Evolutionary conservation across 2,329 filamentous ascomycete species (phyloP).

Genomic region (Microcyclospora tardicrescens): DNA sequence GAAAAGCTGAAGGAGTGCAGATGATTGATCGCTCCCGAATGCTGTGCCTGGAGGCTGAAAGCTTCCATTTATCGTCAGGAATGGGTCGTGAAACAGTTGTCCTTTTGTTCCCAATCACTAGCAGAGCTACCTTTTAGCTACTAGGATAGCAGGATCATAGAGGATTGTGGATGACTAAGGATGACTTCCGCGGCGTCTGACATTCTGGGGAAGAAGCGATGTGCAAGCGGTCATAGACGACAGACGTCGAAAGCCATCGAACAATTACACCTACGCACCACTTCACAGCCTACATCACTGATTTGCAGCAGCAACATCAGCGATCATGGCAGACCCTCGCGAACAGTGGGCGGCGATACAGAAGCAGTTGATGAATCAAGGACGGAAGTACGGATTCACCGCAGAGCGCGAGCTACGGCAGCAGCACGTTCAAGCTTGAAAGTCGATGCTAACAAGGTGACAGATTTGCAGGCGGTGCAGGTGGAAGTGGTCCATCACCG

Average conservation of each 20-base stretch:
- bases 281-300: too few species aligned
- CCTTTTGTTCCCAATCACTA: too few species aligned
- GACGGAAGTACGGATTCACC: slow-evolving; percentile 24
- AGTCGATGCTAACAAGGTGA: slow-evolving; percentile 8
- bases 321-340: slow-evolving; percentile 40
- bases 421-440: not conserved
- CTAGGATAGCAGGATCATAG: too few species aligned
- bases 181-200: too few species aligned
- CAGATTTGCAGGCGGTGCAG: slow-evolving; percentile 33
- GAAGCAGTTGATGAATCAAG: slow-evolving; percentile 36
- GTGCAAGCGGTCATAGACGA: too few species aligned
- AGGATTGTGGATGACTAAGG: too few species aligned
- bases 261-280: too few species aligned
- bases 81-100: too few species aligned
- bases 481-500: slow-evolving; percentile 35
- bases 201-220: too few species aligned
- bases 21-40: slow-evolving; percentile 27
- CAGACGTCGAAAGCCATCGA: too few species aligned
- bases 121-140: too few species aligned
- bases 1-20: slow-evolving; percentile 40
- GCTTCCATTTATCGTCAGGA: slow-evolving; percentile 16
- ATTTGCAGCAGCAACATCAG: not conserved
- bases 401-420: not conserved
- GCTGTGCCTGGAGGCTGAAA: slow-evolving; percentile 19
- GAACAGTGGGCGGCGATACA: slow-evolving; percentile 56